Base-by-base conservation (phyloP, 2,329 filamentous ascomycete species). In the Pseudogymnoascus sp. region DNA sequence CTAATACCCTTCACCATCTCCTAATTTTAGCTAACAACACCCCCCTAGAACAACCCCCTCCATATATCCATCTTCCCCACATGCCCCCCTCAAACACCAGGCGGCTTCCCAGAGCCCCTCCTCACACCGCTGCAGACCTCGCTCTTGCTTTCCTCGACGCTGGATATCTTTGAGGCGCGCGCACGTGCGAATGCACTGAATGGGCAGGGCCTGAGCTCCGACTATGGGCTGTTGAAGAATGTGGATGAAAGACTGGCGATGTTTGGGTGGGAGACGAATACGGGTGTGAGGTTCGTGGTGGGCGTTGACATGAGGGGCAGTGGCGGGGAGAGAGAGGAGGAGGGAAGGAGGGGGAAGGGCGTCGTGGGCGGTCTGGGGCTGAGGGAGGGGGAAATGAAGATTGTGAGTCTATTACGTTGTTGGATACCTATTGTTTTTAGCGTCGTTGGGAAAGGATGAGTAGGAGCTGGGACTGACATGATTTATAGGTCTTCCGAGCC, bases 191-290 rank as follows among this genome's bases (percentile, higher is more conserved):
- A 89, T 70, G 84, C 83, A 21, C 73, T 75, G 51, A 74, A 76
- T 61, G 75, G 74, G 48, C 74, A 76, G 27, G 79, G 79, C 7
- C 75, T 85, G 44, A 89, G 91, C 59, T 92, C 94, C 69, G 93
- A 97, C 74, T 88, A 94, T 67, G 93, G 94, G 31, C 84, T 97
- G 10, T 82, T 99, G 59, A 93, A 97, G 77, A 92, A 92, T 63
- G 82, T 97, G 64, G 94, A 97, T 78, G 93, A 99, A 77, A 85
- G 92, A 27, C 82, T 97, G 55, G 92, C 92, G 36, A 89, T 92
- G 68, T 99, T 97, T 78, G 94, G 94, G 70, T 97, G 91, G 85
- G 84, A 97, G 75, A 97, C 94, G 62, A 97, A 96, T 76, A 97
- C 94, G 0, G 92, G 92, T 41, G 86, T 96, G 66, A 92, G 93